phyloP scores from a whole-genome alignment of 2,329 filamentous ascomycete species.

The Xylaria sp. region DNA sequence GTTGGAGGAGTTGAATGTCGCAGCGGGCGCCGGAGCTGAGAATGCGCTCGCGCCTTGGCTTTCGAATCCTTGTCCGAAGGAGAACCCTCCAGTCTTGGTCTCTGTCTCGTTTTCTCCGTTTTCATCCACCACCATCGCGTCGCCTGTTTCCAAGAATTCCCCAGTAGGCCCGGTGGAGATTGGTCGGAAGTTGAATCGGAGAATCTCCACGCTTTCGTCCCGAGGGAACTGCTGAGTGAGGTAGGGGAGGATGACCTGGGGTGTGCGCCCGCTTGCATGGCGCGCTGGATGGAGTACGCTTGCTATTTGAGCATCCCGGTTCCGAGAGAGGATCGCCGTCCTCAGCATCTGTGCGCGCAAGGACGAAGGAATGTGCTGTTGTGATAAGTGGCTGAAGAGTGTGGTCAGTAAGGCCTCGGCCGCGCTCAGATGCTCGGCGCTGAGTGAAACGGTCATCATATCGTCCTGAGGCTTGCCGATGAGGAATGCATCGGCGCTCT shows the following conservation, averaged over 20 bases:
- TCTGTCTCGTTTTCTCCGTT: slow-evolving; percentile 25
- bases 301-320: slow-evolving; percentile 69
- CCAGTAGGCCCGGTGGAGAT: slow-evolving; percentile 26
- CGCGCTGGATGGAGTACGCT: slow-evolving; percentile 75
- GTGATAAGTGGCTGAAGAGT: slow-evolving; percentile 58
- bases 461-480: slow-evolving; percentile 36
- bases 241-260: slow-evolving; percentile 75
- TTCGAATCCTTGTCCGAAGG: slow-evolving; percentile 24
- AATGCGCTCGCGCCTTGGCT: slow-evolving; percentile 10
- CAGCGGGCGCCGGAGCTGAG: slow-evolving; percentile 9
- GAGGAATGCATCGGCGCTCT: slow-evolving; percentile 71
- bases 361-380: slow-evolving; percentile 62
- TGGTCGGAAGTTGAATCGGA: slow-evolving; percentile 55
- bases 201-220: slow-evolving; percentile 63
- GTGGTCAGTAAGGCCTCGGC: slow-evolving; percentile 58
- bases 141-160: slow-evolving; percentile 35
- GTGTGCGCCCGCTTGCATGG: slow-evolving; percentile 56
- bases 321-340: slow-evolving; percentile 65
- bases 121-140: slow-evolving; percentile 32
- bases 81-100: slow-evolving; percentile 18
- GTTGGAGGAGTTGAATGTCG: slow-evolving; percentile 10
- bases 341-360: slow-evolving; percentile 73
- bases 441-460: slow-evolving; percentile 32
- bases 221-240: slow-evolving; percentile 60
- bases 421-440: slow-evolving; percentile 46